Evolutionary conservation across 2,329 filamentous ascomycete genomes (phyloP).

Genomic region (Penicillium sp.): DNA sequence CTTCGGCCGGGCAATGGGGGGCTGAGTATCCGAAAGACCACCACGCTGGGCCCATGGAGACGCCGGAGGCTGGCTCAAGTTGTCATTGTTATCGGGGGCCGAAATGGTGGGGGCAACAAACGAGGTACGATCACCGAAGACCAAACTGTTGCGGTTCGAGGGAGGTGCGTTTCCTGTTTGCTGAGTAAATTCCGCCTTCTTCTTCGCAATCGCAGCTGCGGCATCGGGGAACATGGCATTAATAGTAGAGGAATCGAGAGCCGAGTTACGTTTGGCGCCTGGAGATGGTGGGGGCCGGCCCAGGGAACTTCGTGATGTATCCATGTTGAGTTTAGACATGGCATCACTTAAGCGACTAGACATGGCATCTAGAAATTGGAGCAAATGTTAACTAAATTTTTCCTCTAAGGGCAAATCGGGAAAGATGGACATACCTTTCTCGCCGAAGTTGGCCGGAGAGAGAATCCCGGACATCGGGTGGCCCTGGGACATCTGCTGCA

Average conservation of each 20-base stretch:
- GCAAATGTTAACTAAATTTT: neutral
- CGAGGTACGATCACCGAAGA: conserved; percentile 73
- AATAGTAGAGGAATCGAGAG: conserved; percentile 88
- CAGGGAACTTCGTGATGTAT: conserved; percentile 82
- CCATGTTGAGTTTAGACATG: conserved; percentile 91
- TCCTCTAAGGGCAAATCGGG: neutral
- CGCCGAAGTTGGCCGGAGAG: conserved; percentile 87
- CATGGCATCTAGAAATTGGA: conserved; percentile 74
- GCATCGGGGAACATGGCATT: conserved; percentile 99
- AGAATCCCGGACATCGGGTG: conserved; percentile 95
- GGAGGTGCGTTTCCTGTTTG: conserved; percentile 86
- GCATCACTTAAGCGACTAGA: conserved; percentile 92
- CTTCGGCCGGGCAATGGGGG: conserved; percentile 66
- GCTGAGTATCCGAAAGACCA: conserved; percentile 49
- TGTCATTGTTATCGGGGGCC: conserved; percentile 61
- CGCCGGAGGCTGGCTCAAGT: conserved; percentile 62
- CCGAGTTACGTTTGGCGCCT: conserved; percentile 84
- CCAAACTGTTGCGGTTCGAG: conserved; percentile 88
- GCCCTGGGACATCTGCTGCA: conserved; percentile 98
- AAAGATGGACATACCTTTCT: conserved; percentile 68
- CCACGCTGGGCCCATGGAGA: conserved; percentile 74
- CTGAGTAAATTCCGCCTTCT: conserved; percentile 96
- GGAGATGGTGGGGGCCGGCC: conserved; percentile 76
- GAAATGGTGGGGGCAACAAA: conserved; percentile 74
- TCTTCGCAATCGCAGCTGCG: conserved; percentile 94